Conservation (phyloP, 495 filamentous ascomycete species). For the Tuber aestivum region DNA sequence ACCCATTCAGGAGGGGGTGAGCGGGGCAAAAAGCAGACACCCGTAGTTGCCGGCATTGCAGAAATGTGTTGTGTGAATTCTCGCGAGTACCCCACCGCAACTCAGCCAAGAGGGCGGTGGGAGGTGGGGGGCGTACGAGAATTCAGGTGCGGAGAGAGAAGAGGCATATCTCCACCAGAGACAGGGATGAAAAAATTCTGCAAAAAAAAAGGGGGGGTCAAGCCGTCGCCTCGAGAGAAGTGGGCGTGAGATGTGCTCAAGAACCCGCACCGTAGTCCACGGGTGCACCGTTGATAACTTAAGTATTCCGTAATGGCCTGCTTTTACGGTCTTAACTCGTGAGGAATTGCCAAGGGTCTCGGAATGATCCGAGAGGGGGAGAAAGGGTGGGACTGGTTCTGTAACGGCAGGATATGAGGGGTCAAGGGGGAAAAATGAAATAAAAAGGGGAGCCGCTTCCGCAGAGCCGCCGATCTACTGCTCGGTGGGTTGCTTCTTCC, state of each 20-base stretch:
- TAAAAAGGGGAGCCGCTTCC: slow-evolving; percentile 15
- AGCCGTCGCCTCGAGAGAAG: neutral
- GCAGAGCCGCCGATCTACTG: slow-evolving; percentile 25
- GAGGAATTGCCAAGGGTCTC: slow-evolving; percentile 25
- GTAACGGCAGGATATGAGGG: too few relatives aligned
- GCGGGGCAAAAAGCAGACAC: neutral
- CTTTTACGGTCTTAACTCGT: neutral
- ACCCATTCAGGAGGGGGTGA: neutral
- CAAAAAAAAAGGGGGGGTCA: neutral
- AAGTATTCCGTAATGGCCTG: slow-evolving; percentile 27
- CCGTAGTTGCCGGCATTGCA: neutral
- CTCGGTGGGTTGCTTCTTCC: neutral
- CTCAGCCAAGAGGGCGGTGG: neutral
- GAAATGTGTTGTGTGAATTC: neutral
- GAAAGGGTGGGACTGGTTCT: neutral
- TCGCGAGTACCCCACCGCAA: neutral
- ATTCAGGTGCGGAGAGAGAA: neutral
- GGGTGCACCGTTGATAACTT: slow-evolving; percentile 13
- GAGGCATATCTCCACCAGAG: neutral
- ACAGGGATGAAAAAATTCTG: slow-evolving; percentile 22
- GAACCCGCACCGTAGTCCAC: neutral
- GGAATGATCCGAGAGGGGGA: slow-evolving; percentile 22
- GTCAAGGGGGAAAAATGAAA: neutral
- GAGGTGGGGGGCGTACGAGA: neutral
- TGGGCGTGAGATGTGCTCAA: neutral